Evolutionary conservation across 495 filamentous ascomycete genomes (phyloP).

Genomic region (Aspergillus egyptiacus): DNA sequence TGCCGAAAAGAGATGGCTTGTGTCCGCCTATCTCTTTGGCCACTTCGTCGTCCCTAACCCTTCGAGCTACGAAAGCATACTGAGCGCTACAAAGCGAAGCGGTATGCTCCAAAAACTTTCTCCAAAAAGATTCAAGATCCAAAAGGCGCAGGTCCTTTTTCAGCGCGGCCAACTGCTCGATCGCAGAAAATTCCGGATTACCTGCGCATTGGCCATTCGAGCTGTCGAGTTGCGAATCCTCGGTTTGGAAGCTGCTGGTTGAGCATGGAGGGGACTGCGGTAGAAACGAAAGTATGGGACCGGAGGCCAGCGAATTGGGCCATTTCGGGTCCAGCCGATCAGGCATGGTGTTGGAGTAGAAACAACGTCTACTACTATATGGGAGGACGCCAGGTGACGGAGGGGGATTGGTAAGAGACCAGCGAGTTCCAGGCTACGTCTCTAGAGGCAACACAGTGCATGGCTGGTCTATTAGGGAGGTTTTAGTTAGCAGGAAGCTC

Average conservation of each 20-base stretch:
- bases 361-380: slow-evolving; percentile 16
- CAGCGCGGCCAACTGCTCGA: slow-evolving; percentile 56
- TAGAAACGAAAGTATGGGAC: slow-evolving; percentile 29
- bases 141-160: slow-evolving; percentile 53
- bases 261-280: slow-evolving; percentile 42
- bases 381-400: slow-evolving; percentile 20
- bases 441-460: slow-evolving; percentile 27
- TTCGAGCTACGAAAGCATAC: slow-evolving; percentile 65
- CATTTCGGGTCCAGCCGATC: slow-evolving; percentile 35
- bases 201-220: slow-evolving; percentile 43
- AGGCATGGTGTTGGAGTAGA: slow-evolving; percentile 24
- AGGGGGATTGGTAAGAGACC: slow-evolving; percentile 17
- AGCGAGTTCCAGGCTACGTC: slow-evolving; percentile 17
- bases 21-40: slow-evolving; percentile 32
- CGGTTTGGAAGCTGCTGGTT: slow-evolving; percentile 37
- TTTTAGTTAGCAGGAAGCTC: slow-evolving; percentile 1
- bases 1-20: slow-evolving; percentile 57
- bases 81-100: slow-evolving; percentile 60
- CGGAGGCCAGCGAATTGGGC: slow-evolving; percentile 25
- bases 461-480: slow-evolving; percentile 19
- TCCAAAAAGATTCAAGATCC: slow-evolving; percentile 61
- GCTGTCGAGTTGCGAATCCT: slow-evolving; percentile 46
- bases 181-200: slow-evolving; percentile 52
- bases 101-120: slow-evolving; percentile 59
- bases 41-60: slow-evolving; percentile 54